Conservation (phyloP, 2,329 filamentous ascomycete genomes). For the Sporothrix schenckii region DNA sequence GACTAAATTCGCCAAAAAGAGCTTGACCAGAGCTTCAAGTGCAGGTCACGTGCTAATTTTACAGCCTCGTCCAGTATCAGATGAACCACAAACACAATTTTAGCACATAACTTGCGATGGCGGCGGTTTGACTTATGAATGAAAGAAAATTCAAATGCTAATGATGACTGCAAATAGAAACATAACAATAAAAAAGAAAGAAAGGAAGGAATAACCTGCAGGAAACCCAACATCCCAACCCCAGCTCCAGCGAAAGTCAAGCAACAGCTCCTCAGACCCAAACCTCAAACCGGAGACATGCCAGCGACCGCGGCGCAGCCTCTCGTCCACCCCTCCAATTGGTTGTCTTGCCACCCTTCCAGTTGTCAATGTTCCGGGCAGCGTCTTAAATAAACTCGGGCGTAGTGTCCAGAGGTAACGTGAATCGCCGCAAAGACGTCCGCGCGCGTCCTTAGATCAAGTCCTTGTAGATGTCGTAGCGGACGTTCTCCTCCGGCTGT, state of each 20-base stretch:
- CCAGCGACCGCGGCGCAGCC: neutral
- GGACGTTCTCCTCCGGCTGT: constrained; percentile 84
- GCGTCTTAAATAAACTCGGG: neutral
- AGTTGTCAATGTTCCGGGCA: no score
- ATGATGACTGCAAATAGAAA: neutral
- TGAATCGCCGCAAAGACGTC: neutral
- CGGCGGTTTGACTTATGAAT: neutral
- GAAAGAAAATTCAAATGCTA: constrained; percentile 12
- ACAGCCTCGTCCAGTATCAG: constrained; percentile 3
- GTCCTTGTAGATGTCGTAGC: constrained; percentile 43
- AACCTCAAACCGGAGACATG: neutral
- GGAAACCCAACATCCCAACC: neutral
- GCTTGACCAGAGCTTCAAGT: neutral
- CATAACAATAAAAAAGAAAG: neutral
- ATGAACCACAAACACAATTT: neutral
- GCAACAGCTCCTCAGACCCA: no score
- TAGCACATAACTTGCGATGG: neutral
- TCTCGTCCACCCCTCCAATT: neutral
- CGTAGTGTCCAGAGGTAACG: neutral
- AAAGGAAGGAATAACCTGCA: neutral
- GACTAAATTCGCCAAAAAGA: constrained; percentile 13
- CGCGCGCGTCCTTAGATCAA: constrained; percentile 30
- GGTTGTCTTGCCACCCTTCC: no score
- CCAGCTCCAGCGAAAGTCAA: neutral
- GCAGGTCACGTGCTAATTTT: constrained; percentile 8